phyloP scores from a whole-genome alignment of 805 yeast genomes.

The Saturnispora sanitii region DNA sequence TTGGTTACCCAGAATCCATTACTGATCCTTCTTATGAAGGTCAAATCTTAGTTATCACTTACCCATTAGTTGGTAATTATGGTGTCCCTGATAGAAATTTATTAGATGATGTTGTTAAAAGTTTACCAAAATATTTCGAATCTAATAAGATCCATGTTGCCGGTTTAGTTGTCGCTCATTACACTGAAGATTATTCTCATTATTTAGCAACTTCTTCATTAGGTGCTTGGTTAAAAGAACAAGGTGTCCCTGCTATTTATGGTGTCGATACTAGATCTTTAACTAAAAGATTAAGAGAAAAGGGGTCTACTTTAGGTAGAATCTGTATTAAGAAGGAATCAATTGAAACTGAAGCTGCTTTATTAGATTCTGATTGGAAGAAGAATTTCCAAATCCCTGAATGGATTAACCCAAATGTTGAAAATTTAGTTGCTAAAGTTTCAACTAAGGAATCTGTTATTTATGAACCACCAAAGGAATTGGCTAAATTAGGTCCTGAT shows the following conservation, averaged over 20 bases:
- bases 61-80: constrained; percentile 95
- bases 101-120: constrained; percentile 63
- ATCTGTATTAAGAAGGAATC: constrained; percentile 48
- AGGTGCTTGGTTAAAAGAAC: constrained; percentile 86
- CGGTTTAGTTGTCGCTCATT: constrained; percentile 93
- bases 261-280: constrained; percentile 96
- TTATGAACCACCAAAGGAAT: constrained; percentile 57
- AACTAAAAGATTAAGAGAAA: constrained; percentile 85
- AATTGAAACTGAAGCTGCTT: constrained; percentile 9
- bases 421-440: constrained; percentile 87
- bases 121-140: constrained; percentile 87
- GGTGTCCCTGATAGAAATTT: constrained; percentile 92
- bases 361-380: constrained; percentile 37
- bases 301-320: constrained; percentile 91
- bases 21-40: constrained; percentile 98
- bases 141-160: constrained; percentile 89
- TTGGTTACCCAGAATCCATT: constrained; percentile 98
- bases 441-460: constrained; percentile 67
- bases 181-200: constrained; percentile 94
- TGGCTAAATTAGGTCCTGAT: constrained; percentile 46
- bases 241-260: constrained; percentile 90
- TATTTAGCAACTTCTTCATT: constrained; percentile 86
- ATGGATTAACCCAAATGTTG: constrained; percentile 87
- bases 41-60: constrained; percentile 93
- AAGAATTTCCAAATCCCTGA: constrained; percentile 63